Evolutionary conservation across 2,329 filamentous ascomycete species (phyloP).

Genomic region (Thielaviopsis musarum): DNA sequence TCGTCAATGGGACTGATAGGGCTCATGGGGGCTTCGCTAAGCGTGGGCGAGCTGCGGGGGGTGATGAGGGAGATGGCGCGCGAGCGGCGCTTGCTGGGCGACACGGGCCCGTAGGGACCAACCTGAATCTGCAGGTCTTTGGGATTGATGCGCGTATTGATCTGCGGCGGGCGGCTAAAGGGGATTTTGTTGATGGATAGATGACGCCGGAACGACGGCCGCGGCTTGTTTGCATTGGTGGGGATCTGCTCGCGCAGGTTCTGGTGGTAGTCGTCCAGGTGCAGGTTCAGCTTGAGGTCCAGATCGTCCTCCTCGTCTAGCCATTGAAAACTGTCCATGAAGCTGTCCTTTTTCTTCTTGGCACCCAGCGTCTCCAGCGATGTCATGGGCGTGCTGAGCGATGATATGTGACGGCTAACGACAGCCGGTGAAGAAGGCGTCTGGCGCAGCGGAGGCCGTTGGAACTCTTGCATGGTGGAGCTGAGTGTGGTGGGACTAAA

Average conservation of each 20-base stretch:
- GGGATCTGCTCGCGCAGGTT: slow-evolving; percentile 38
- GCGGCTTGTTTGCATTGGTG: slow-evolving; percentile 26
- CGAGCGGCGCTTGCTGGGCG: slow-evolving; percentile 33
- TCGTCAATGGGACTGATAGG: slow-evolving; percentile 39
- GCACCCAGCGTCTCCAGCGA: slow-evolving; percentile 17
- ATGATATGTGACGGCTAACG: slow-evolving; percentile 17
- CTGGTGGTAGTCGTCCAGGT: slow-evolving; percentile 53
- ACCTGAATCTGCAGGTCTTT: slow-evolving; percentile 22
- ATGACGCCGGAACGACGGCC: slow-evolving; percentile 51
- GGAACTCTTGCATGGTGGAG: not conserved
- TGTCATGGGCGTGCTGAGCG: slow-evolving; percentile 11
- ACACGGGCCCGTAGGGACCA: slow-evolving; percentile 16
- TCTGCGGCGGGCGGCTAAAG: slow-evolving; percentile 38
- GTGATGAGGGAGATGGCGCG: slow-evolving; percentile 37
- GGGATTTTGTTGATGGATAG: slow-evolving; percentile 54
- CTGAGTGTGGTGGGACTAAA: slow-evolving; percentile 4
- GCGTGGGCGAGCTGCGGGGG: slow-evolving; percentile 18
- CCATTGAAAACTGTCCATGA: slow-evolving; percentile 56
- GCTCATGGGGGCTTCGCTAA: slow-evolving; percentile 7
- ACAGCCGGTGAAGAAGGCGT: slow-evolving; percentile 17
- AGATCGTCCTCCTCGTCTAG: slow-evolving; percentile 56
- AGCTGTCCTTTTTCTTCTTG: slow-evolving; percentile 29
- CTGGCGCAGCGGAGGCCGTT: slow-evolving; percentile 17
- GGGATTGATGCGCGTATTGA: slow-evolving; percentile 29
- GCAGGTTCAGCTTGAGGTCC: slow-evolving; percentile 38